Conservation (phyloP, 305 asterid species). For the Fraxinus nigra region DNA sequence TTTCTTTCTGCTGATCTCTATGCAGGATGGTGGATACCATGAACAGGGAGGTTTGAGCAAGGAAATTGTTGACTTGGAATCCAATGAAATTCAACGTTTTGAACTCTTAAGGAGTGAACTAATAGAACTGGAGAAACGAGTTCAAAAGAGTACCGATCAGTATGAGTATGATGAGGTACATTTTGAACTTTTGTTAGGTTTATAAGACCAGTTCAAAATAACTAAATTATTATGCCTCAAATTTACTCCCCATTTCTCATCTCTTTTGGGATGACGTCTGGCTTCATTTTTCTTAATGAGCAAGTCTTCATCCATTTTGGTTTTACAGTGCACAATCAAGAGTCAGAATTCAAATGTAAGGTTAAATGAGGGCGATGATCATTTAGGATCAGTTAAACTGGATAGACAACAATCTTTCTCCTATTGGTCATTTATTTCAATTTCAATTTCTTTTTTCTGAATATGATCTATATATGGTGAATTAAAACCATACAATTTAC, state of each 20-base stretch:
- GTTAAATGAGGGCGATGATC: background rate
- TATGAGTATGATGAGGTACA: conserved; percentile 68
- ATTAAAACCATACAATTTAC: background rate
- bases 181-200: conserved; percentile 11
- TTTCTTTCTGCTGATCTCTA: background rate
- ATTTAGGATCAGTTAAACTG: background rate
- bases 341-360: background rate
- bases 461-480: conserved; percentile 5
- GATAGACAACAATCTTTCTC: background rate
- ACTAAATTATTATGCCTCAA: conserved; percentile 19
- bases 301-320: background rate
- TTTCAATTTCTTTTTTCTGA: background rate
- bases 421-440: background rate
- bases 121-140: conserved; percentile 92
- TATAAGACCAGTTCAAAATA: background rate
- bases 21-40: conserved; percentile 48
- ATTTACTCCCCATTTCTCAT: background rate
- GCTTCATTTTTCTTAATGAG: background rate
- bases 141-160: conserved; percentile 68
- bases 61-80: conserved; percentile 42
- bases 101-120: conserved; percentile 76
- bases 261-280: background rate
- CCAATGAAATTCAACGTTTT: conserved; percentile 74
- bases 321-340: background rate
- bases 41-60: conserved; percentile 31